Base-by-base conservation (phyloP, 768 basidiomycete species). In the Coprinopsis sp. region DNA sequence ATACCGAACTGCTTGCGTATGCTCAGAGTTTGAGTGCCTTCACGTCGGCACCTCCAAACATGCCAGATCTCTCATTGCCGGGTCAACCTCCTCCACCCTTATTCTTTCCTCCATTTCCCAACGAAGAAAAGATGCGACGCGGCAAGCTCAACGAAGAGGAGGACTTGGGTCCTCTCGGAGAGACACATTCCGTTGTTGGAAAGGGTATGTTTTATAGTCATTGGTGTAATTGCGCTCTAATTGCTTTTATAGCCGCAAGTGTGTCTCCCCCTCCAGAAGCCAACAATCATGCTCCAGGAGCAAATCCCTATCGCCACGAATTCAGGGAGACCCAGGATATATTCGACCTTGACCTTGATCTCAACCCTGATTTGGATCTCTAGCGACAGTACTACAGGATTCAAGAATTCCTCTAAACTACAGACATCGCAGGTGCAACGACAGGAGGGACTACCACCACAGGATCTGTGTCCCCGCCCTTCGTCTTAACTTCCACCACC, bases 51-150 rank as follows among this genome's bases (percentile, higher is more conserved):
- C 90, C 90, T 6, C 90, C 90, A 8, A 89, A 88, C 58, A 85
- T 90, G 80, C 87, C 87, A 18, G 87, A 88, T 56, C 74, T 81
- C 37, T 71, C 71, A 21, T 65, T 79, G 4, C 81, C 84, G 1
- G 84, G 84, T 7, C 87, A 85, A 54, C 81, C 81, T 10, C 84
- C 85, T 1, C 82, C 83, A 14, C 86, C 84, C 14, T 59, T 88
- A 33, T 91, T 92, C 73, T 90, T 91, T 68, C 89, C 89, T 29
- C 91, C 91, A 10, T 92, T 91, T 63, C 90, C 90, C 1, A 91
- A 90, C 58, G 89, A 91, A 66, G 90, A 91, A 62, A 91, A 89
- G 65, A 90, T 92, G 87, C 81, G 89, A 42, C 76, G 82, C 21
- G 90, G 90, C 1, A 76, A 77, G 47, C 77, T 91, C 63, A 89